These are phyloP conservation scores for Lactarius hengduanensis DNA, from an alignment of 768 basidiomycete species.

Conservation along the genomic window DNA sequence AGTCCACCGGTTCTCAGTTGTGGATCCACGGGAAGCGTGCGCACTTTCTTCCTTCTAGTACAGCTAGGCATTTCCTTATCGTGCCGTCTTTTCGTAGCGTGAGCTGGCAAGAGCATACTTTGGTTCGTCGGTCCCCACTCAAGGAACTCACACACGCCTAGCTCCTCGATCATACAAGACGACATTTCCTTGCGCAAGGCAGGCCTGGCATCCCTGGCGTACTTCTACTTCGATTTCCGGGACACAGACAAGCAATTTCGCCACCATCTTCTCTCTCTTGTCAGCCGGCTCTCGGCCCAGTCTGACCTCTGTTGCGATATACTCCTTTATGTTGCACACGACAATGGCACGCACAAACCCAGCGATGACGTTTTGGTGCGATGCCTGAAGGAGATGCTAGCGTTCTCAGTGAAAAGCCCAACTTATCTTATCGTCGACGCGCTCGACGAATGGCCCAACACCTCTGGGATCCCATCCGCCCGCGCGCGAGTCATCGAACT, in stretches of 20 bases:
- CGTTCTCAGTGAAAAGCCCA: not conserved
- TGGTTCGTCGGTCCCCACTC: too few species aligned
- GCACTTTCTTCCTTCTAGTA: too few species aligned
- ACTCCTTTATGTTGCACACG: not conserved
- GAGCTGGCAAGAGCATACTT: too few species aligned
- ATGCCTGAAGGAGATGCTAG: not conserved
- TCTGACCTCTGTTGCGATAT: not conserved
- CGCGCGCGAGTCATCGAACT: not conserved
- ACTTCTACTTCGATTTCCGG: slow-evolving; percentile 2
- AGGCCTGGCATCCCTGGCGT: not conserved
- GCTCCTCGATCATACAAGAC: not conserved
- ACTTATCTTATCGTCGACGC: not conserved
- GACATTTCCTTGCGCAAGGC: not conserved
- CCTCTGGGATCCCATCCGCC: not conserved
- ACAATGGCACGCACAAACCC: not conserved
- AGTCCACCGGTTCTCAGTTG: too few species aligned
- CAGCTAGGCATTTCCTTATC: too few species aligned
- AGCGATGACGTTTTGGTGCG: not conserved
- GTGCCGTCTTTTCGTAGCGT: too few species aligned
- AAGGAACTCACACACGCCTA: too few species aligned
- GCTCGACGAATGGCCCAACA: not conserved
- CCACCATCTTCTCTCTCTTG: not conserved
- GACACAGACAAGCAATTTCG: not conserved
- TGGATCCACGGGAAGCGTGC: too few species aligned
- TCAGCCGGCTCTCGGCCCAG: not conserved